phyloP scores from a whole-genome alignment of 2,329 filamentous ascomycete species.

The Exophiala spinifera region DNA sequence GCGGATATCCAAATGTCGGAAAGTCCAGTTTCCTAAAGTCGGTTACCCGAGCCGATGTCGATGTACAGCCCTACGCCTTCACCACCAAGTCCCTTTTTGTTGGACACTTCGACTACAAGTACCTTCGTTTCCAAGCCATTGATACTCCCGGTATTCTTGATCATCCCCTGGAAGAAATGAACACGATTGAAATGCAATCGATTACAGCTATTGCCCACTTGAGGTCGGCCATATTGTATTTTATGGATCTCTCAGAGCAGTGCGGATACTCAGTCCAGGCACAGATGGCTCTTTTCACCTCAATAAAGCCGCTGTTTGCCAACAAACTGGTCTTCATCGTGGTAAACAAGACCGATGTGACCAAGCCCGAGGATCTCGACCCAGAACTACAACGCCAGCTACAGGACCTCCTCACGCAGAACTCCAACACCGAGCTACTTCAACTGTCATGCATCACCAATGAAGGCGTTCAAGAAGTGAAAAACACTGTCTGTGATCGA shows the following conservation, averaged over 20 bases:
- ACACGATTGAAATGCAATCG: slow-evolving; percentile 98
- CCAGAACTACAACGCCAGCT: slow-evolving; percentile 73
- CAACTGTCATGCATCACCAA: slow-evolving; percentile 93
- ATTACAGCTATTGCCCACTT: slow-evolving; percentile 98
- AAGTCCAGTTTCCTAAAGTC: slow-evolving; percentile 95
- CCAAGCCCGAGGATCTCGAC: slow-evolving; percentile 81
- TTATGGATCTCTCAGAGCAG: slow-evolving; percentile 96
- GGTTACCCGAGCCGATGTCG: slow-evolving; percentile 90
- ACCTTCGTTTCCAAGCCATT: slow-evolving; percentile 84
- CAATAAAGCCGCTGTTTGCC: slow-evolving; percentile 92
- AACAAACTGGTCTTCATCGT: slow-evolving; percentile 98
- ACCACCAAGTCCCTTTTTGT: slow-evolving; percentile 97
- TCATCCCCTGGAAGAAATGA: slow-evolving; percentile 98
- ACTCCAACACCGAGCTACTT: slow-evolving; percentile 86
- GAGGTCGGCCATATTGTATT: slow-evolving; percentile 91
- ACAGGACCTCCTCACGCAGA: slow-evolving; percentile 69
- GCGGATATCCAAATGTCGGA: slow-evolving; percentile 95
- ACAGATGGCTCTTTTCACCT: slow-evolving; percentile 92
- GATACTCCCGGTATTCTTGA: slow-evolving; percentile 98
- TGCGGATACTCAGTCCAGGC: slow-evolving; percentile 91
- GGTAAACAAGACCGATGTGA: slow-evolving; percentile 96
- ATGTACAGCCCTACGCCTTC: slow-evolving; percentile 97
- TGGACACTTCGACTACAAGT: slow-evolving; percentile 97
- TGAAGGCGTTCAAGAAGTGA: slow-evolving; percentile 89
- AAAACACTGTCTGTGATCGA: slow-evolving; percentile 90